phyloP scores from a whole-genome alignment of 768 basidiomycete genomes.

The Mycena albidolilacea region DNA sequence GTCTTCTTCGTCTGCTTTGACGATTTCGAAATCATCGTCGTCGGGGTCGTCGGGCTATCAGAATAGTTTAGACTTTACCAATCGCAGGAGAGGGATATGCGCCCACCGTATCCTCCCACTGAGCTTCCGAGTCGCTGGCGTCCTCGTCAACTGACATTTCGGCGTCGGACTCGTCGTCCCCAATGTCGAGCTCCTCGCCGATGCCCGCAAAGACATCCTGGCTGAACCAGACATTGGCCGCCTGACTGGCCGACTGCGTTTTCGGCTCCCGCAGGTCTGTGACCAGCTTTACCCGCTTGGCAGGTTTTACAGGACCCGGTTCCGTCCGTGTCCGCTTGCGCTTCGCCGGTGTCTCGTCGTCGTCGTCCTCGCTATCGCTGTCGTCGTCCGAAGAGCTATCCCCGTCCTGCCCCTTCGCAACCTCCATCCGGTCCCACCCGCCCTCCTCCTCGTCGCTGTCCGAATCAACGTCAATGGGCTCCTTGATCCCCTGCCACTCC shows the following conservation, averaged over 20 bases:
- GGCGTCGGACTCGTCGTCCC: conserved; percentile 47
- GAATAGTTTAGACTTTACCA: conserved; percentile 27
- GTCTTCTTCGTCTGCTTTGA: conserved; percentile 73
- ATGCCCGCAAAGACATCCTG: conserved; percentile 89
- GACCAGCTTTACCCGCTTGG: conserved; percentile 69
- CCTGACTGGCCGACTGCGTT: conserved; percentile 58
- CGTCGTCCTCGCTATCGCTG: conserved; percentile 58
- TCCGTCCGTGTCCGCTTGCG: conserved; percentile 63
- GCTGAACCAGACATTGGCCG: conserved; percentile 94
- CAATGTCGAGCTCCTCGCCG: conserved; percentile 58
- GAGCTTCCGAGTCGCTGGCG: conserved; percentile 46
- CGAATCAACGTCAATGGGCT: conserved; percentile 53
- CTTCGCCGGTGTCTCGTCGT: conserved; percentile 47
- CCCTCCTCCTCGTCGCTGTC: conserved; percentile 67
- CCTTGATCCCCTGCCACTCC: conserved; percentile 85
- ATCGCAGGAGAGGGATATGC: not conserved
- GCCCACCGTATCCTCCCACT: conserved; percentile 42
- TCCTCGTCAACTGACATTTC: conserved; percentile 54
- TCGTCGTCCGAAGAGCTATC: conserved; percentile 69
- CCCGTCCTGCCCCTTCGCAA: conserved; percentile 62
- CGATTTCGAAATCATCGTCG: conserved; percentile 81
- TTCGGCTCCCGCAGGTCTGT: conserved; percentile 61
- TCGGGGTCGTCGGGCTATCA: conserved; percentile 44
- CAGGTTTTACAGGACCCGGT: conserved; percentile 44
- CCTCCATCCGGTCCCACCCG: conserved; percentile 80